Evolutionary conservation across 2,329 filamentous ascomycete species (phyloP).

Genomic region (Exophiala sp.): DNA sequence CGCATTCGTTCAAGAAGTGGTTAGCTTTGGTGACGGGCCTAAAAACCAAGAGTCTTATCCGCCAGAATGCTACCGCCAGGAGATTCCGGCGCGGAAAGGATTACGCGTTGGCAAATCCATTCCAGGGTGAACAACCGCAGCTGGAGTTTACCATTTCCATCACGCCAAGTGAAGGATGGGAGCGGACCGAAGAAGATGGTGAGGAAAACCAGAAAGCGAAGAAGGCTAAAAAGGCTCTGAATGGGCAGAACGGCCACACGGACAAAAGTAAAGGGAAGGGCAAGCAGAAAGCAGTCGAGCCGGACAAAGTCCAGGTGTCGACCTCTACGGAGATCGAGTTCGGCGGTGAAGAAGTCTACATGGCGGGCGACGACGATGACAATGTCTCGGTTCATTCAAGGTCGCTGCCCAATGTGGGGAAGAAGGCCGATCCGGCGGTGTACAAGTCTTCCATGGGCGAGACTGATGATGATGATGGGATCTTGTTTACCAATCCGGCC

Average conservation of each 20-base stretch:
- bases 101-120: slow-evolving; percentile 88
- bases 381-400: slow-evolving; percentile 43
- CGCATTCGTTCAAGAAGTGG: slow-evolving; percentile 84
- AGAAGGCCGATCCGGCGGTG: slow-evolving; percentile 69
- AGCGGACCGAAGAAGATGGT: slow-evolving; percentile 59
- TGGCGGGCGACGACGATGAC: slow-evolving; percentile 73
- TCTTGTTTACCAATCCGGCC: slow-evolving; percentile 66
- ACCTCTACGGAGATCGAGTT: slow-evolving; percentile 20
- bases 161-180: slow-evolving; percentile 83
- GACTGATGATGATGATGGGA: slow-evolving; percentile 69
- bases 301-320: slow-evolving; percentile 34
- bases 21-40: slow-evolving; percentile 77
- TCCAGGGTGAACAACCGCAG: slow-evolving; percentile 66
- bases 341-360: slow-evolving; percentile 69
- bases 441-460: slow-evolving; percentile 65
- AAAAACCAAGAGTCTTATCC: slow-evolving; percentile 55
- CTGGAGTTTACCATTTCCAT: slow-evolving; percentile 84
- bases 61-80: slow-evolving; percentile 74
- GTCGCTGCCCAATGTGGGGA: slow-evolving; percentile 31
- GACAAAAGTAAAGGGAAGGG: slow-evolving; percentile 36
- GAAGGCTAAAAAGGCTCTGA: slow-evolving; percentile 12
- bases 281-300: slow-evolving; percentile 32
- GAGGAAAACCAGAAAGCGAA: slow-evolving; percentile 40
- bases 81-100: slow-evolving; percentile 83
- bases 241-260: slow-evolving; percentile 29